Percentiles rank a stretch among this genome's conserved stretches.
Evolutionary conservation across 2,329 filamentous ascomycete species (phyloP).

Genomic region (Penicillium sp.): DNA sequence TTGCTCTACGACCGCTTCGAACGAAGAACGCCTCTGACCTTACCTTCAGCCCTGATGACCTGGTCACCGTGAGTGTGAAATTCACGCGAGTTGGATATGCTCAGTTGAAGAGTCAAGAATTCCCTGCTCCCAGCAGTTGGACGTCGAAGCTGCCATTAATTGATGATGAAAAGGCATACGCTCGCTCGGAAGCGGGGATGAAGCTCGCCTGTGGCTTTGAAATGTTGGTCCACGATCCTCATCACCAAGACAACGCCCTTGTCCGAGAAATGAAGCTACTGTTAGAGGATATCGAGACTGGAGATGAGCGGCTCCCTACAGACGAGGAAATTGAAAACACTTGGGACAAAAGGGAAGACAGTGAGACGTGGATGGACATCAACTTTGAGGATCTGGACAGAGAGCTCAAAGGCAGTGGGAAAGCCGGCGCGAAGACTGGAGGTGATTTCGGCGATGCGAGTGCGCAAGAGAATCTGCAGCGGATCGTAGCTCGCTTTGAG

Average conservation of each 20-base stretch:
- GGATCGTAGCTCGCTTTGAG: conserved; percentile 94
- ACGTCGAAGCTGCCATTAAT: conserved; percentile 47
- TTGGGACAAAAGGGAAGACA: conserved; percentile 76
- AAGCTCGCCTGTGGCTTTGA: conserved; percentile 90
- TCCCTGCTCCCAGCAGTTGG: conserved; percentile 66
- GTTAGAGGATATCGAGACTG: conserved; percentile 73
- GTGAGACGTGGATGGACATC: conserved; percentile 91
- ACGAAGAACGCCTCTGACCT: conserved; percentile 58
- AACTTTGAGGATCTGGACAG: conserved; percentile 85
- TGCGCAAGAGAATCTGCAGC: conserved; percentile 67
- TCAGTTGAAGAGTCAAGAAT: conserved; percentile 84
- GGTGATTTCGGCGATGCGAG: conserved; percentile 51
- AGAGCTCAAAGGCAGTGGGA: conserved; percentile 67
- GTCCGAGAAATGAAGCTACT: conserved; percentile 77
- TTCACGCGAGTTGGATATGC: conserved; percentile 92
- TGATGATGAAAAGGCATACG: conserved; percentile 50
- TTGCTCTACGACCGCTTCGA: conserved; percentile 70
- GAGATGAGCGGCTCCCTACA: conserved; percentile 70
- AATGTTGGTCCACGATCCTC: conserved; percentile 72
- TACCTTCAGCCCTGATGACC: conserved; percentile 73
- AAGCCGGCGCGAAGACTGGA: conserved; percentile 28
- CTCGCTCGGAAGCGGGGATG: conserved; percentile 72
- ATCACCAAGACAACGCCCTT: conserved; percentile 68
- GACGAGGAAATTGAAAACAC: conserved; percentile 67
- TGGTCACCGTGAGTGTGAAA: conserved; percentile 75